phyloP scores from a whole-genome alignment of 768 basidiomycete genomes.

The Stropharia rugosoannulata region DNA sequence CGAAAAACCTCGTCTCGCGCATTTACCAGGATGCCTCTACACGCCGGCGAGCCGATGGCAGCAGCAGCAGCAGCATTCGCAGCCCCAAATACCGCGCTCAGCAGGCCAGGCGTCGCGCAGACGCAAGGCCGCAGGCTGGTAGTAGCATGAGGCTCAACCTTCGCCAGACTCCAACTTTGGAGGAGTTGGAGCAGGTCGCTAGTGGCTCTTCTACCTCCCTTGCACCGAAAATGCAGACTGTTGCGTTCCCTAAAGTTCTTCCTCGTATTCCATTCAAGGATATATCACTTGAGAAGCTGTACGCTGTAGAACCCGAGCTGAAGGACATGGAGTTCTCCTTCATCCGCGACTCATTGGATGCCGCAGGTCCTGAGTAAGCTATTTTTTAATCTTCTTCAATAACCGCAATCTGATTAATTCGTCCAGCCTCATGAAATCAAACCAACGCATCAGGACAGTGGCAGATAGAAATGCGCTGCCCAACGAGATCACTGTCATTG shows the following conservation, averaged over 20 bases:
- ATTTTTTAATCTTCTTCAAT: background rate
- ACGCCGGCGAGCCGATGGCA: slow-evolving; percentile 38
- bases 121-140: slow-evolving; percentile 20
- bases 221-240: slow-evolving; percentile 24
- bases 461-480: slow-evolving; percentile 36
- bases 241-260: slow-evolving; percentile 51
- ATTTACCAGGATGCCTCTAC: slow-evolving; percentile 27
- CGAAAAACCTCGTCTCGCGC: slow-evolving; percentile 19
- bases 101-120: slow-evolving; percentile 37
- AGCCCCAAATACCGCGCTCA: slow-evolving; percentile 33
- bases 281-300: slow-evolving; percentile 44
- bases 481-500: slow-evolving; percentile 38
- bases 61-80: slow-evolving; percentile 18
- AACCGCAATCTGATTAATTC: background rate
- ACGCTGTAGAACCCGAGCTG: slow-evolving; percentile 49
- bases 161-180: slow-evolving; percentile 3
- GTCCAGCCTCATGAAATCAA: slow-evolving; percentile 37
- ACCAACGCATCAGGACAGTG: slow-evolving; percentile 34
- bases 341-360: slow-evolving; percentile 49
- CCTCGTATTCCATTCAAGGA: slow-evolving; percentile 48
- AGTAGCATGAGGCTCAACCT: slow-evolving; percentile 26
- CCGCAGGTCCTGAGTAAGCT: slow-evolving; percentile 41
- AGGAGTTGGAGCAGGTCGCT: slow-evolving; percentile 31
- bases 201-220: slow-evolving; percentile 19
- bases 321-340: slow-evolving; percentile 48